Base-by-base conservation (phyloP, 768 basidiomycete genomes). In the Tulasnella sp. region DNA sequence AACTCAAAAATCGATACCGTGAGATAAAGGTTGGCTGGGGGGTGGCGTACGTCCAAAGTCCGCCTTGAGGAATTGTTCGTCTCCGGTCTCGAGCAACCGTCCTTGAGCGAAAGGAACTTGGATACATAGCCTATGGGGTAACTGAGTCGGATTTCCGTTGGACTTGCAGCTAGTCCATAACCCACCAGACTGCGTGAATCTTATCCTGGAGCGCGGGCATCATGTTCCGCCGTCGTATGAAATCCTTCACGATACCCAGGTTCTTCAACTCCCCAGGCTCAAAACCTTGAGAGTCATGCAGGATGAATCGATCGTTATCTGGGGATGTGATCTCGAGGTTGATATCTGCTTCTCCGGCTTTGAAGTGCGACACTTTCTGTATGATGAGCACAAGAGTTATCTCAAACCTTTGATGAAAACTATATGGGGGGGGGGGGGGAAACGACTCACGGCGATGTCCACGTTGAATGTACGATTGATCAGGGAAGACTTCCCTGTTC, bases 211-310 rank as follows among this genome's bases (percentile, higher is more conserved):
- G 21, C 2, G 63, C 62, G 17, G 48, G n/a, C 12, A 44, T 61
- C 24, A 61, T 29, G 10, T 45, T 60, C 25, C 63, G 62, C 19
- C 60, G 41, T 31, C 60, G n/a, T 29, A 72, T 63, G 45, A 70
- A 72, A 4, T 43, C 61, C 29, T 68, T 55, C 31, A 70, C 68
- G 5, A 48, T 62, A 2, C 66, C 43, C 60, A 65, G 65, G 22
- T 68, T 68, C 7, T 60, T 44, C 7, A n/a, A 53, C 12, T 67
- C 65, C 21, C 70, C 71, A 15, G 69, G 49, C 42, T 70, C 71
- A 54, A 70, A 72, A 9, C 71, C 71, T 58, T 63, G 44, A 42
- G 66, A 67, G 49, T 72, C 71, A 54, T 72, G 71, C 7, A 72
- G 56, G 15, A 71, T 62, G 50, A 72, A 67, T 15, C 62, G 66